Conservation (phyloP, 495 filamentous ascomycete species). For the Massariosphaeria phaeospora region DNA sequence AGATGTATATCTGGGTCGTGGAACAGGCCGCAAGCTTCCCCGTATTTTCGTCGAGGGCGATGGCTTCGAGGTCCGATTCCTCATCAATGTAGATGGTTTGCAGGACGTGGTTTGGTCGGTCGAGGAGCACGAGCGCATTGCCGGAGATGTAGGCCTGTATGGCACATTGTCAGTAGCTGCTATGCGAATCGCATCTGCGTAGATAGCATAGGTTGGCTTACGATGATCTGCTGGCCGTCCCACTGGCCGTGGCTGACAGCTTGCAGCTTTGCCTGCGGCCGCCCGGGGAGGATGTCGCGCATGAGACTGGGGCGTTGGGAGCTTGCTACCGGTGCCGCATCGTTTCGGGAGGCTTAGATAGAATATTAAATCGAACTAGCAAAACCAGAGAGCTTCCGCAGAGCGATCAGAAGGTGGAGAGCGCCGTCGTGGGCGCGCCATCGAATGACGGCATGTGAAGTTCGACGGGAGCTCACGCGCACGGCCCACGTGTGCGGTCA, state of each 20-base stretch:
- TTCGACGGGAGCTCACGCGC: constrained; percentile 8
- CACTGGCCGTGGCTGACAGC: constrained; percentile 82
- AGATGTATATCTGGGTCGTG: constrained; percentile 62
- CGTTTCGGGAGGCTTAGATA: neutral
- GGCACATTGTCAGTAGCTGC: constrained; percentile 11
- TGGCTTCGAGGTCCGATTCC: constrained; percentile 61
- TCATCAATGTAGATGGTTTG: constrained; percentile 91
- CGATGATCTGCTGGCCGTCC: constrained; percentile 74
- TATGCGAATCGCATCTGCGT: neutral
- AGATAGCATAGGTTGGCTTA: constrained; percentile 43
- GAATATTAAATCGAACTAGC: neutral
- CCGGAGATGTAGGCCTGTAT: constrained; percentile 81
- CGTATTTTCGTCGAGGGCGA: constrained; percentile 71
- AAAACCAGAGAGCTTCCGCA: neutral
- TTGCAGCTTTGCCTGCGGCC: constrained; percentile 83
- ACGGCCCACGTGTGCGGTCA: constrained; percentile 20
- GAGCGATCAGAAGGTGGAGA: neutral
- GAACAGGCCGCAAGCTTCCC: constrained; percentile 81
- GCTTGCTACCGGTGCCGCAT: constrained; percentile 22
- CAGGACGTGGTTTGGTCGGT: constrained; percentile 65
- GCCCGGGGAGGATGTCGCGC: constrained; percentile 83
- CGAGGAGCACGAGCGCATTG: constrained; percentile 76
- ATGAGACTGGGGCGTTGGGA: constrained; percentile 43
- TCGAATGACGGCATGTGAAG: neutral
- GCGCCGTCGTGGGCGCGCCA: neutral